A percentile compares a stretch with the other conserved stretches of the same genome.
Conservation (phyloP, 2,329 filamentous ascomycete species). For the Xylaria sp. region DNA sequence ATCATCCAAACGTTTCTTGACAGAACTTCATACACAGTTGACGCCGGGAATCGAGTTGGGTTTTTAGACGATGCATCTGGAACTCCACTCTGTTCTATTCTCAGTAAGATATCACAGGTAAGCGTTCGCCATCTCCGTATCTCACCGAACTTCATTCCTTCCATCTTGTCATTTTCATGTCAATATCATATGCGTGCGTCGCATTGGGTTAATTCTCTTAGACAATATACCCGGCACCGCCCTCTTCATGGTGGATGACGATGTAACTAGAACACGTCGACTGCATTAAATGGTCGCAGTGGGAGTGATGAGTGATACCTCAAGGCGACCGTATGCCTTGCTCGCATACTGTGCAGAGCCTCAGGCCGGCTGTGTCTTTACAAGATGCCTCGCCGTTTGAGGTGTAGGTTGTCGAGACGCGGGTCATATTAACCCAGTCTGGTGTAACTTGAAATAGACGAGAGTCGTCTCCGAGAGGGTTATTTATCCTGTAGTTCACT, state of each 20-base stretch:
- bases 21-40: neutral
- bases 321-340: neutral
- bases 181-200: neutral
- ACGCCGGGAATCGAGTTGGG: neutral
- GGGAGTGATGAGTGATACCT: neutral
- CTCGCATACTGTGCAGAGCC: neutral
- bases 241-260: neutral
- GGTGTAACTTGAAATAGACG: neutral
- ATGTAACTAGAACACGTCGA: neutral
- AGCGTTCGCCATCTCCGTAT: neutral
- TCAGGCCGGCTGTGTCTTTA: neutral
- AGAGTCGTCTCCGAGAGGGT: neutral
- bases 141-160: neutral
- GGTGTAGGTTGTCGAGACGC: neutral
- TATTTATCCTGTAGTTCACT: neutral
- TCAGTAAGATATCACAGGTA: neutral
- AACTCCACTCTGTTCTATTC: neutral
- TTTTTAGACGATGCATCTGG: neutral
- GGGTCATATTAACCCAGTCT: neutral
- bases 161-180: neutral
- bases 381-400: neutral
- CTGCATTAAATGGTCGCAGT: conserved; percentile 11
- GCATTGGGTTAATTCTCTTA: neutral
- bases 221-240: neutral
- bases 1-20: neutral